Evolutionary conservation across 371 early-diverging fungal genomes (phyloP), one percentile per base, ranked within the genome.

Genomic region (Circinella umbellata): DNA sequence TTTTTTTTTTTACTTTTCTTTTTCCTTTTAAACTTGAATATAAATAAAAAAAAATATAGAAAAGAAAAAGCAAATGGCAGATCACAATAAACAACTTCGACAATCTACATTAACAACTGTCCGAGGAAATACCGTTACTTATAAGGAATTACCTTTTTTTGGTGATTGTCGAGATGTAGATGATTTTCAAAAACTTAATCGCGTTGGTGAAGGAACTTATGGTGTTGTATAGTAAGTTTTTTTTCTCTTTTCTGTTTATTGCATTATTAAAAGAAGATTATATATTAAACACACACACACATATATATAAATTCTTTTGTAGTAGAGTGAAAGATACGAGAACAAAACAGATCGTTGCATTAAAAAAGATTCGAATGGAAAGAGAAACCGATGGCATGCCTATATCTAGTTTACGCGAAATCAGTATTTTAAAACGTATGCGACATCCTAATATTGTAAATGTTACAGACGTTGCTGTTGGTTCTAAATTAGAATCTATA

Each of bases 291-390:
- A n/a, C n/a, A n/a, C n/a, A n/a, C n/a, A n/a, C n/a, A n/a, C 9
- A 47, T 15, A 11, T 47, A 51, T 4, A 63, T 6, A 49, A 51
- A 60, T 27, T 27, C 27, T 20, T 55, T 75, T 55, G 53, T 61
- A 69, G 70, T 64, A 61, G 61, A 18, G 64, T 65, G 7, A 67
- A 48, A 48, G 64, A 69, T 74, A 86, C 81, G 68, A 81, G 73
- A 47, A 91, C 92, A 20, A 83, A 84, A 7, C 79, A 80, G 63
- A 84, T 96, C 35, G 94, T 96, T 11, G 99, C 99, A 0, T 74
- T 99, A 36, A 98, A 98, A 80, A 87, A 90, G 71, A 90, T 97
- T 54, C 87, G 95, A 37, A 90, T 96, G 81, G 95, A 95, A 53
- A 81, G 89, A n/a, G 90, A 88, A 67, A 92, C 91, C 57, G 92